A percentile compares a stretch with the other conserved stretches of the same genome.
These are phyloP conservation scores for Phaffomyces antillensis DNA, from an alignment of 805 yeast genomes.

Conservation along the genomic window DNA sequence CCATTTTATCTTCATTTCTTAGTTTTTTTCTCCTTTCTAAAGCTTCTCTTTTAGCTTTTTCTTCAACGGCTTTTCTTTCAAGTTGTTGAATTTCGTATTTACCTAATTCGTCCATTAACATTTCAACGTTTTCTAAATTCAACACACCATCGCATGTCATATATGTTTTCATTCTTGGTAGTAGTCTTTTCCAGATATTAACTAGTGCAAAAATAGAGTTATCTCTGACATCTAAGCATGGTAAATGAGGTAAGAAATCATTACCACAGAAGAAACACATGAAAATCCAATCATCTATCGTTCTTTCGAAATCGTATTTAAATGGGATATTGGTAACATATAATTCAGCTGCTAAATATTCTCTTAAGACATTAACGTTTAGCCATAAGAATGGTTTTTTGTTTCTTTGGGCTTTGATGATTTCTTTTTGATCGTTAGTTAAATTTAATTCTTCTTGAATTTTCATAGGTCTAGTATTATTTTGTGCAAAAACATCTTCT, in stretches of 20 bases:
- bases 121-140: conserved; percentile 70
- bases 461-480: conserved; percentile 29
- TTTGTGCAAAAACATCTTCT: conserved; percentile 91
- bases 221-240: conserved; percentile 91
- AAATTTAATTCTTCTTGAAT: conserved; percentile 45
- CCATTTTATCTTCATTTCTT: conserved; percentile 37
- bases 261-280: conserved; percentile 98
- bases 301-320: conserved; percentile 84
- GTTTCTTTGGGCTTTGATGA: conserved; percentile 27
- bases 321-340: conserved; percentile 61
- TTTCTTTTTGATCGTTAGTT: conserved; percentile 49
- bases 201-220: conserved; percentile 82
- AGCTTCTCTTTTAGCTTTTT: conserved; percentile 59
- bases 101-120: conserved; percentile 56
- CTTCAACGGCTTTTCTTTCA: conserved; percentile 59
- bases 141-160: conserved; percentile 87
- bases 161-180: conserved; percentile 65
- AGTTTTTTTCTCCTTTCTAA: conserved; percentile 49
- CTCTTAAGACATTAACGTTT: conserved; percentile 80
- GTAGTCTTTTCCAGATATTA: conserved; percentile 69
- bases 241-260: conserved; percentile 95
- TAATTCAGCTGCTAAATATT: conserved; percentile 80
- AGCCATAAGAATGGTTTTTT: conserved; percentile 91
- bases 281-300: conserved; percentile 97
- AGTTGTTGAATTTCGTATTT: conserved; percentile 74